Evolutionary conservation across 2,329 filamentous ascomycete genomes (phyloP).

Genomic region (Cytospora piceae): DNA sequence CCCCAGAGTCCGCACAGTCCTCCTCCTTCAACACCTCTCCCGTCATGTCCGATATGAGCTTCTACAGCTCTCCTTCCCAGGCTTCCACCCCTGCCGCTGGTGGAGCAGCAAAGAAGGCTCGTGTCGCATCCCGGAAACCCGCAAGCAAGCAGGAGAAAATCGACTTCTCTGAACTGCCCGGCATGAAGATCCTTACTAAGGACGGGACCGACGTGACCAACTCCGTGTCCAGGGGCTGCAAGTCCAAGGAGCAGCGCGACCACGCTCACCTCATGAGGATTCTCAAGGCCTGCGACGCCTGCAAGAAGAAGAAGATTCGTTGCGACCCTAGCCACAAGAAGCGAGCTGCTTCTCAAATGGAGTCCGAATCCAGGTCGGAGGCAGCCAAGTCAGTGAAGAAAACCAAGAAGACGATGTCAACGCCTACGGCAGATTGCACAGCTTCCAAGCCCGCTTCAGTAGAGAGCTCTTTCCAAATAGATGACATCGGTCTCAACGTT

Average conservation of each 20-base stretch:
- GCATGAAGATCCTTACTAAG: constrained; percentile 69
- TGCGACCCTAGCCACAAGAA: constrained; percentile 65
- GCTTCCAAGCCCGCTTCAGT: constrained; percentile 15
- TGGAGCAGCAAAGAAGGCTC: constrained; percentile 33
- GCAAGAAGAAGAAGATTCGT: constrained; percentile 65
- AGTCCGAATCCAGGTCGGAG: constrained; percentile 34
- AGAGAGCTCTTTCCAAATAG: constrained; percentile 29
- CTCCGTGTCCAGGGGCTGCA: constrained; percentile 63
- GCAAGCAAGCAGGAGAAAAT: constrained; percentile 29
- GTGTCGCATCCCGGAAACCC: constrained; percentile 38
- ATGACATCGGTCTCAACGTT: constrained; percentile 19
- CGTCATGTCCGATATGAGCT: constrained; percentile 50
- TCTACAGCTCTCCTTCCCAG: constrained; percentile 43
- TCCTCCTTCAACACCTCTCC: constrained; percentile 56
- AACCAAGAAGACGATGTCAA: constrained; percentile 38
- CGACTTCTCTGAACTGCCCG: constrained; percentile 59
- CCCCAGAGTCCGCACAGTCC: constrained; percentile 50
- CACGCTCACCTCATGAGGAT: constrained; percentile 69
- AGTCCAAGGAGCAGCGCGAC: constrained; percentile 70
- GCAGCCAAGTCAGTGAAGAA: constrained; percentile 48
- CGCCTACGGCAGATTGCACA: constrained; percentile 9
- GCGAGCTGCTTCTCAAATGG: constrained; percentile 43
- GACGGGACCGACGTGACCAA: constrained; percentile 67
- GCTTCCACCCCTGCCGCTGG: constrained; percentile 27
- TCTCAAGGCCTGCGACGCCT: constrained; percentile 68